Base-by-base conservation (phyloP, 805 yeast species). In the Suhomyces sp. region DNA sequence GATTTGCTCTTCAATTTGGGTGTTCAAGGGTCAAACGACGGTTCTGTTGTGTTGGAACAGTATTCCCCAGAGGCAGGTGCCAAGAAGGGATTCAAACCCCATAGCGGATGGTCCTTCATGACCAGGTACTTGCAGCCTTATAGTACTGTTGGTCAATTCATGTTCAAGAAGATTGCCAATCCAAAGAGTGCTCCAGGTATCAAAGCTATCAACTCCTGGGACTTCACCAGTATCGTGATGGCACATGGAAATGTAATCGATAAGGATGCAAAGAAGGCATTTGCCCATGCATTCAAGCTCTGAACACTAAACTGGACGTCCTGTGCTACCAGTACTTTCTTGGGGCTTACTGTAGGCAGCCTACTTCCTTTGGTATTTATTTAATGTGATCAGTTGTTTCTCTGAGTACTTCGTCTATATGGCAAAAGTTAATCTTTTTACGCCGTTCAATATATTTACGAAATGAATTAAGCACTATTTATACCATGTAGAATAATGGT, bases 1-100 rank as follows among this genome's bases (percentile, higher is more conserved):
- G 88, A 82, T 53, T 51, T 81, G 39, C 48, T 81, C 21, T 75
- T 81, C 59, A 78, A 79, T 51, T 60, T 80, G 43, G 80, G 79
- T 9, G 63, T 65, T 21, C 44, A 51, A 12, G 72, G 68, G 9
- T 45, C 54, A n/a, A 42, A 46, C 8, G 23, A 35, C 18, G 44
- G 47, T 4, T 31, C 42, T 11, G 47, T 36, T 18, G 43, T 48
- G 4, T 47, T 64, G 44, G 71, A 67, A 37, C 81, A 75, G 46
- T 72, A 54, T 47, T 59, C 68, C 16, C 58, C 65, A 1, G 62
- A 44, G 23, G 46, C 61, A 6, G 85, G 81, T 20, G 79, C 63
- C 42, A 63, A 65, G 6, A 63, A 57, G 4, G 54, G 53, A 6
- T 55, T 47, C 31, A 56, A 60, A 31, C 77, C 80, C 16, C 74